Base-by-base conservation (phyloP, 73 alveolate genomes). In the Paramecium octaurelia region DNA sequence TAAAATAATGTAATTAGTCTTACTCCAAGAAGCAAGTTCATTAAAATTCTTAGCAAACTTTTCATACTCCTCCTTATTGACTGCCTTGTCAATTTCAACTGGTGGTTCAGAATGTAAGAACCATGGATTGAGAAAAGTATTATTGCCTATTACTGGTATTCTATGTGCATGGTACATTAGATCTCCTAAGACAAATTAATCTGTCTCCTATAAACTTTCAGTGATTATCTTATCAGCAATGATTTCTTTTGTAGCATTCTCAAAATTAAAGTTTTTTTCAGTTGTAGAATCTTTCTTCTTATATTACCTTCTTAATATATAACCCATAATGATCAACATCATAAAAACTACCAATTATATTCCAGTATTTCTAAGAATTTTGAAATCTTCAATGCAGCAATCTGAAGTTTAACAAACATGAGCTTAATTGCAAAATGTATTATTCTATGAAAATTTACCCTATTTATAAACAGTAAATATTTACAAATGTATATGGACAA, bases 111-210 rank as follows among this genome's bases (percentile, higher is more conserved):
- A 24, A 80, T 80, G 91, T 8, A 80, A 27, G 12, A 44, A 23
- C 91, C 91, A 80, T 4, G 91, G 91, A 21, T 27, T 44, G 21
- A 31, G 31, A 80, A 38, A 80, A 24, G 91, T 80, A 80, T 80
- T 80, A 80, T 46, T 43, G 3, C 91, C 91, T 4, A 80, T 80
- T 1, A 80, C 91, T 20, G 48, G 70, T 44, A 80, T 80, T 11
- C 91, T 40, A 80, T 80, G 75, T 18, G 91, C 91, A 80, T 80
- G 91, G 44, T 80, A 80, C 44, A 80, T 24, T 20, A 80, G 16
- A 80, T 80, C 91, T 8, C 91, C 91, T 43, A 80, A 48, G 0
- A 27, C 70, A 80, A 80, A 80, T 6, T 23, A 40, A 42, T 40
- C 48, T 6, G 48, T 80, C 21, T 80, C 91, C 14, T 9, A n/a